Percentiles rank a stretch among this genome's conserved stretches.
These are phyloP conservation scores for Talaromyces sp. DNA, from an alignment of 2,329 filamentous ascomycete species.

Conservation along the genomic window DNA sequence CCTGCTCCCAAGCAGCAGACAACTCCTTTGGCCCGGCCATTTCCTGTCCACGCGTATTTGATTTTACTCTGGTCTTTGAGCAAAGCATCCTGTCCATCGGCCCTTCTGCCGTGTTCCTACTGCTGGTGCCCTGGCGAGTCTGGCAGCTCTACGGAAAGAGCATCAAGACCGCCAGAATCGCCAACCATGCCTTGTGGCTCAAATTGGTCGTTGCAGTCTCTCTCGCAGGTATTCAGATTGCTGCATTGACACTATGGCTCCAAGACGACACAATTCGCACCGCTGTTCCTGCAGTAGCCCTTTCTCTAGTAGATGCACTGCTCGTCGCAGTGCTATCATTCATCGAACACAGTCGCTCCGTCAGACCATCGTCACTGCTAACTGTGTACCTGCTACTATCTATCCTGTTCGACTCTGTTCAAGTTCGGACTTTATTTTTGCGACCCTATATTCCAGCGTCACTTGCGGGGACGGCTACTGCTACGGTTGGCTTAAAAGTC, in stretches of 20 bases:
- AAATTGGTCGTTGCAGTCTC: background rate
- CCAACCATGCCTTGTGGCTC: background rate
- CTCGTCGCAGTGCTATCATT: conserved; percentile 22
- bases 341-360: conserved; percentile 23
- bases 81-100: conserved; percentile 38
- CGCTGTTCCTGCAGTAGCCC: conserved; percentile 2
- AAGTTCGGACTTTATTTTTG: conserved; percentile 37
- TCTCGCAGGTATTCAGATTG: background rate
- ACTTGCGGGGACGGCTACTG: conserved; percentile 37
- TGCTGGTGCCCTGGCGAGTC: conserved; percentile 13
- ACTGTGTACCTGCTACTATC: conserved; percentile 39
- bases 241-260: background rate
- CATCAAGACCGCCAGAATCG: background rate
- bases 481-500: background rate
- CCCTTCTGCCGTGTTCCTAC: conserved; percentile 33
- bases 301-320: background rate
- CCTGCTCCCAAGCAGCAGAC: background rate
- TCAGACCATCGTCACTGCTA: conserved; percentile 27
- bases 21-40: conserved; percentile 17
- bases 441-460: conserved; percentile 23
- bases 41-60: conserved; percentile 37
- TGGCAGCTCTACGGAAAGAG: background rate
- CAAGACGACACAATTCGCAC: conserved; percentile 16
- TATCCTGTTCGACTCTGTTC: conserved; percentile 36
- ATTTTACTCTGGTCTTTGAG: conserved; percentile 44